Conservation (phyloP, 2,329 filamentous ascomycete genomes). For the Fusarium chlamydosporum region DNA sequence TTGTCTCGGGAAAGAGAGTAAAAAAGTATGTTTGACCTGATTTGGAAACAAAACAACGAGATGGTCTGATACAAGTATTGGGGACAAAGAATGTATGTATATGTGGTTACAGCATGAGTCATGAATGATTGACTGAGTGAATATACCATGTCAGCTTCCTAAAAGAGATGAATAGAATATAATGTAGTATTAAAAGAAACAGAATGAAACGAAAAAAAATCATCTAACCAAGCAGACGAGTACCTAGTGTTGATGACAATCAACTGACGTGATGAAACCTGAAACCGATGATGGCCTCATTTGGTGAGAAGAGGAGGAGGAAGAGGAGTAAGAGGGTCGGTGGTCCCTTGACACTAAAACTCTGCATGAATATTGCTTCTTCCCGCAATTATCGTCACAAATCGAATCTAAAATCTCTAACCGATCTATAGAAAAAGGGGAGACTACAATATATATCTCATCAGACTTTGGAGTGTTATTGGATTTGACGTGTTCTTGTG, state of each 20-base stretch:
- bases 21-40: no score
- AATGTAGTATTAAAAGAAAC: not conserved
- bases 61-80: not conserved
- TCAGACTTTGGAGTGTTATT: not conserved
- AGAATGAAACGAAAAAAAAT: not conserved
- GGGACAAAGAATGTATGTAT: not conserved
- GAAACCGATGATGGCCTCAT: constrained; percentile 1
- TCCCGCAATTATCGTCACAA: constrained; percentile 21
- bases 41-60: not conserved
- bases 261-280: not conserved
- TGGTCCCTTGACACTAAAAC: not conserved
- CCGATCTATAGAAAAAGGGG: not conserved
- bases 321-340: no score
- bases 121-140: not conserved
- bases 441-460: no score
- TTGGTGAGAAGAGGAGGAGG: no score
- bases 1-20: not conserved
- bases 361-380: constrained; percentile 28
- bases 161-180: not conserved
- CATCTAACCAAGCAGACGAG: not conserved
- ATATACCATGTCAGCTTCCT: not conserved
- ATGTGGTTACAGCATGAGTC: not conserved
- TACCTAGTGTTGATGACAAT: not conserved
- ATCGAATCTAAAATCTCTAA: not conserved
- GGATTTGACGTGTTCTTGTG: constrained; percentile 11